phyloP scores from a whole-genome alignment of 2,329 filamentous ascomycete species.

The Rhytidhysteron rufulum region DNA sequence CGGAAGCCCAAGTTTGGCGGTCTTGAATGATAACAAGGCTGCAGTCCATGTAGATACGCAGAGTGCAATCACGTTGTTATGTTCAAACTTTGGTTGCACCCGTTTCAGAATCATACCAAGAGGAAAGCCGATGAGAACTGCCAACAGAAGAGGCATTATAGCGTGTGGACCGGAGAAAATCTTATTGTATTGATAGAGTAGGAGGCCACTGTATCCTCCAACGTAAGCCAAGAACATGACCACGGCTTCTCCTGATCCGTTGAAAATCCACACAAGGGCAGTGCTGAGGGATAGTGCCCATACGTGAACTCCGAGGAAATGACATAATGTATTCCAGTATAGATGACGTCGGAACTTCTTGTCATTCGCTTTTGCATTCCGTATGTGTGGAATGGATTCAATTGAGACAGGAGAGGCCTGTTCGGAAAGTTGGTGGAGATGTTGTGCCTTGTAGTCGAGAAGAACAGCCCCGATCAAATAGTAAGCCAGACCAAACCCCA shows the following conservation, averaged over 20 bases:
- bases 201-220: conserved; percentile 48
- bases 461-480: conserved; percentile 56
- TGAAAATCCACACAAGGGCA: conserved; percentile 52
- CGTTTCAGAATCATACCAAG: conserved; percentile 44
- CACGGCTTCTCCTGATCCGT: conserved; percentile 38
- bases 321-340: conserved; percentile 50
- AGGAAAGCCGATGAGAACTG: conserved; percentile 44
- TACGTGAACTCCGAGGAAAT: conserved; percentile 49
- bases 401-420: conserved; percentile 40
- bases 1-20: conserved; percentile 48
- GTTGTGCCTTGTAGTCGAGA: conserved; percentile 53
- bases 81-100: conserved; percentile 39
- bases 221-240: conserved; percentile 51
- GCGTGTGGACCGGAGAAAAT: conserved; percentile 51
- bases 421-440: conserved; percentile 45
- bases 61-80: conserved; percentile 47
- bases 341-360: conserved; percentile 44
- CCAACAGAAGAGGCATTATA: conserved; percentile 46
- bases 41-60: conserved; percentile 50
- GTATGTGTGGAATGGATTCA: conserved; percentile 40
- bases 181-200: conserved; percentile 49
- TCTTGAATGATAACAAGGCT: conserved; percentile 47
- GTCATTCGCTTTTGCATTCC: conserved; percentile 43
- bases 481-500: conserved; percentile 56
- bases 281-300: conserved; percentile 51